phyloP scores from a whole-genome alignment of 805 yeast species.

The Nakazawaea holstii region DNA sequence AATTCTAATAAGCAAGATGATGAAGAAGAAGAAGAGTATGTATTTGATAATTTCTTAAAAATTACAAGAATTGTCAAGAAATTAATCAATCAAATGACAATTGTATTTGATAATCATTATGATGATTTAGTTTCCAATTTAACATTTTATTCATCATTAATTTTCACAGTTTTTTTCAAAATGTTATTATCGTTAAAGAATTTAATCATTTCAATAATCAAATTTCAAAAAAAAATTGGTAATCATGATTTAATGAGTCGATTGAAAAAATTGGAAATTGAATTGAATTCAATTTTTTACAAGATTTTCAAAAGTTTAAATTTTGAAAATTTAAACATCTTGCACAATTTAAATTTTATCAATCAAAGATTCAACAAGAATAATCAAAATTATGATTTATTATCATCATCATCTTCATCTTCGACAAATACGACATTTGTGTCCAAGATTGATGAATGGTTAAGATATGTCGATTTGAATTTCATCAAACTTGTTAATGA shows the following conservation, averaged over 20 bases:
- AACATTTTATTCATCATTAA: constrained; percentile 18
- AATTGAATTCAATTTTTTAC: constrained; percentile 7
- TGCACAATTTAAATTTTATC: constrained; percentile 7
- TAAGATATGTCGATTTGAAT: constrained; percentile 3
- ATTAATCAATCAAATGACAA: constrained; percentile 19
- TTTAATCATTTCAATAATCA: constrained; percentile 10
- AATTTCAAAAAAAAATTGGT: constrained; percentile 11
- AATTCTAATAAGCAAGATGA: not conserved
- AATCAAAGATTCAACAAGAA: constrained; percentile 10
- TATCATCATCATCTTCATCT: too few relatives aligned
- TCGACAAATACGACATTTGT: not conserved
- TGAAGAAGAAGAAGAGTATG: constrained; percentile 19
- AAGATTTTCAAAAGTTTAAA: constrained; percentile 7
- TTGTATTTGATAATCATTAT: constrained; percentile 1
- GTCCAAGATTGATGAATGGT: constrained; percentile 7
- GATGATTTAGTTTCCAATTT: not conserved
- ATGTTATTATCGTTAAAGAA: constrained; percentile 13
- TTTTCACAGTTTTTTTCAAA: constrained; percentile 21
- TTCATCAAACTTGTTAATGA: not conserved
- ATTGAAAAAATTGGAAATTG: constrained; percentile 9
- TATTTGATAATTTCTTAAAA: constrained; percentile 25
- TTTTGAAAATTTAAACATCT: constrained; percentile 2
- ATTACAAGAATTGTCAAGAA: constrained; percentile 23
- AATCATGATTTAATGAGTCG: constrained; percentile 11
- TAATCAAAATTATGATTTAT: constrained; percentile 2